phyloP scores from a whole-genome alignment of 352 stramenopile species.

The Poterioochromonas sp. region DNA sequence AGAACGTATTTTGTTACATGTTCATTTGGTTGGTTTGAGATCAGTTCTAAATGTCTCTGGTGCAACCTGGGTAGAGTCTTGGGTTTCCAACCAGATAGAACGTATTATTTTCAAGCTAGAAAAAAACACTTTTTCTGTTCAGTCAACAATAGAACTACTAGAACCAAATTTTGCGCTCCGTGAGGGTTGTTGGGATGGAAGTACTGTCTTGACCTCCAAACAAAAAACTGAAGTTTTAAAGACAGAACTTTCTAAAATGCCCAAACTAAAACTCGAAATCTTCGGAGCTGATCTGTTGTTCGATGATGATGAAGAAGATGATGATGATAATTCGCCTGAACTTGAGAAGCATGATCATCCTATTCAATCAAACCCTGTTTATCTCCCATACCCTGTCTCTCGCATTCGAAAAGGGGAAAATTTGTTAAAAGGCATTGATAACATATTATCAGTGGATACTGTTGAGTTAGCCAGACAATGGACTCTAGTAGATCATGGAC shows the following conservation, averaged over 20 bases:
- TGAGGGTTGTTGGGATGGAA: neutral
- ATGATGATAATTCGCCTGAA: neutral
- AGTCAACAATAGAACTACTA: neutral
- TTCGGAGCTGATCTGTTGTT: neutral
- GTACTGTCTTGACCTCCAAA: neutral
- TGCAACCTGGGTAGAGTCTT: neutral
- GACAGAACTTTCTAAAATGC: neutral
- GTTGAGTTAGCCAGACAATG: conserved; percentile 7
- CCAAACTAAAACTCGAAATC: neutral
- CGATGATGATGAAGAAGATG: neutral
- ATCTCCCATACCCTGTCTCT: neutral
- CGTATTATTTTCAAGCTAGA: neutral
- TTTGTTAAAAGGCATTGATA: neutral
- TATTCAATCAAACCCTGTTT: neutral
- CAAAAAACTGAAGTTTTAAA: neutral
- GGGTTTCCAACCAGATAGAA: neutral
- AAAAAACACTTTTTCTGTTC: neutral
- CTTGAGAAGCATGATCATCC: neutral
- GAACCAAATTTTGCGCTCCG: neutral
- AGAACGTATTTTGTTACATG: neutral
- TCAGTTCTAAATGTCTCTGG: neutral
- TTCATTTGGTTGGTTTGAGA: too few relatives aligned
- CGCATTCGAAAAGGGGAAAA: neutral
- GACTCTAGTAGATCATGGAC: conserved; percentile 1
- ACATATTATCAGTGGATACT: neutral